These are phyloP conservation scores for Plasmodium inui DNA, from an alignment of 169 alveolate genomes.

Conservation along the genomic window DNA sequence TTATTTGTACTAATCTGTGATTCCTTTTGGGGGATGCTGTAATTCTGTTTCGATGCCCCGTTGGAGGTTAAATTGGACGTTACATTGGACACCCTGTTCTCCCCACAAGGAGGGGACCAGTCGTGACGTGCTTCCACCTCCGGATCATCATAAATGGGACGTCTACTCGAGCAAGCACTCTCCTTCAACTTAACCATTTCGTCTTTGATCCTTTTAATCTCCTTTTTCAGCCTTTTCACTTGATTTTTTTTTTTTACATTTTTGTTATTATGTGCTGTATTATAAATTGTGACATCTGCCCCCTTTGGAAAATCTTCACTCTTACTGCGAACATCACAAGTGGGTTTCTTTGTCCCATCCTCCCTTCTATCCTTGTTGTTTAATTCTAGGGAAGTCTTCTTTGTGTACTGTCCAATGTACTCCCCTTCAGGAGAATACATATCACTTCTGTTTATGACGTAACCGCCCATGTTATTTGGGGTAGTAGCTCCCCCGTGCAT, in stretches of 20 bases:
- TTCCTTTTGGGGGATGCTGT: neutral
- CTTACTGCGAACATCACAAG: neutral
- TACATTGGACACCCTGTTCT: neutral
- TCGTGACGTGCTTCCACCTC: neutral
- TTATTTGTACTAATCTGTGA: neutral
- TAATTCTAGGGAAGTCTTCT: neutral
- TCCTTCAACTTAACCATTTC: constrained; percentile 65
- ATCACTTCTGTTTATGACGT: neutral
- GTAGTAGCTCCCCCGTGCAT: neutral
- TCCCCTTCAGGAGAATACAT: neutral
- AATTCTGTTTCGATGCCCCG: neutral
- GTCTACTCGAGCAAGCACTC: constrained; percentile 1
- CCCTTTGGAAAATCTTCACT: neutral
- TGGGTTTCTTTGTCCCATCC: neutral
- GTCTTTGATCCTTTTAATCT: constrained; percentile 62
- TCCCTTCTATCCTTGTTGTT: neutral
- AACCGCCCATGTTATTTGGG: neutral
- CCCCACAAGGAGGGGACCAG: neutral
- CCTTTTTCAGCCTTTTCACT: constrained; percentile 49
- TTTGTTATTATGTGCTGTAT: neutral
- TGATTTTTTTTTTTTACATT: constrained; percentile 39
- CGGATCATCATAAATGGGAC: neutral
- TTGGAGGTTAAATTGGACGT: neutral
- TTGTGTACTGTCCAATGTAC: neutral
- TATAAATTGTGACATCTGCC: neutral